Conservation (phyloP, 352 stramenopile genomes). For the Thraustochytrium striatum region DNA sequence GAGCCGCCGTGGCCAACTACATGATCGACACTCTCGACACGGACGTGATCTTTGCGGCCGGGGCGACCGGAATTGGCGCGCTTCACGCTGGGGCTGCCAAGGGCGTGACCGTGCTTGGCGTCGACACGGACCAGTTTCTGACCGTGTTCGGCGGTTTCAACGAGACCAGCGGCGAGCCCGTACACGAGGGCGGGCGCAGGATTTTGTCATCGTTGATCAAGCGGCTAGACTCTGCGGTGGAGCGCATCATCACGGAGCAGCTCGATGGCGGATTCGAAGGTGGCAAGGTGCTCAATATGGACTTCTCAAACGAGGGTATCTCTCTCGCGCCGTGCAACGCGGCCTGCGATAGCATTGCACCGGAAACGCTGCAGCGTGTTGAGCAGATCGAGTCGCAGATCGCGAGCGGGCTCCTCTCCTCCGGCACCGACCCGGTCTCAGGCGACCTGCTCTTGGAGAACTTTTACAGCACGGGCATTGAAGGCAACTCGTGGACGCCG, state of each 20-base stretch:
- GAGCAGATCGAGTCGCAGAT: not conserved
- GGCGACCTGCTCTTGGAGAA: not conserved
- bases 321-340: not conserved
- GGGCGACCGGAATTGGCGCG: not conserved
- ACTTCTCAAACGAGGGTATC: not conserved
- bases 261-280: not conserved
- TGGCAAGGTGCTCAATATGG: not conserved
- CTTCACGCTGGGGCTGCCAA: not conserved
- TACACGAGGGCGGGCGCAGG: not conserved
- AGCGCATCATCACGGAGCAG: not conserved
- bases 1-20: not conserved
- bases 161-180: no score
- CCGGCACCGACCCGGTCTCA: not conserved
- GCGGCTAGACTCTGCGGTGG: not conserved
- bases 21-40: not conserved
- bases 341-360: not conserved
- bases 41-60: not conserved
- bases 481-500: not conserved
- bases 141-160: not conserved
- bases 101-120: not conserved
- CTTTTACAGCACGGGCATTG: not conserved
- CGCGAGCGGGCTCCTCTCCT: not conserved
- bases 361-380: not conserved
- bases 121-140: no score
- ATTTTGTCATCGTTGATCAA: not conserved